Evolutionary conservation across 768 basidiomycete species (phyloP), one percentile per base, ranked within the genome.

Genomic region (Xerocomellus amylosporus): DNA sequence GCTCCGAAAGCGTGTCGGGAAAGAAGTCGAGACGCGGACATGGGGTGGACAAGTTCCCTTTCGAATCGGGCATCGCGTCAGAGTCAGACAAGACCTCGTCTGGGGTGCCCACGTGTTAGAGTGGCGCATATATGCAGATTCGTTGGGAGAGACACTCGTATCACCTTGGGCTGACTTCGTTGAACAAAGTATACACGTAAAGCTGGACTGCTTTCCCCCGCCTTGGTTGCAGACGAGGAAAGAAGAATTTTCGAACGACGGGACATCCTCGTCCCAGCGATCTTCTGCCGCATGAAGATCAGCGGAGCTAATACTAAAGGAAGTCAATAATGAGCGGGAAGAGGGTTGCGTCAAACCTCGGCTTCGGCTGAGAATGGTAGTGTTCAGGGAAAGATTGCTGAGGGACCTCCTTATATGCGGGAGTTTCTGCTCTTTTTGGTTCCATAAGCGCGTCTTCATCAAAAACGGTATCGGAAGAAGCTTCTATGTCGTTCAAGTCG

Each of bases 391-490:
- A 10, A 22, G 15, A 12, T 17, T 54, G 51, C 15, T 13, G 51
- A 28, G 14, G 17, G 12, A 37, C 24, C 55, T 54, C 50, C 48
- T 19, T 63, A 15, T 64, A 68, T 64, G 65, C 66, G 48, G 20
- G 34, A 0, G 36, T 40, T 30, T 46, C 26, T 1, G 26, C 33
- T 12, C 34, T 7, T 43, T 58, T 56, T 3, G 8, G 10, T 5
- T 39, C 53, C 1, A 33, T 7, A 19, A 2, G 5, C 13, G 15
- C 15, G 8, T 49, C 57, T 43, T 56, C 59, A 9, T 67, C 58
- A 3, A 59, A 60, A 19, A 39, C 47, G 24, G 62, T 66, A 44
- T 67, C 67, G 31, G 67, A 62, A 46, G 67, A 69, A 15, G 51
- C 51, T 37, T 60, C 62, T 3, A 53, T 1, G 43, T 66, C 24